Base-by-base conservation (phyloP, 768 basidiomycete genomes). In the Gyrodon lividus region DNA sequence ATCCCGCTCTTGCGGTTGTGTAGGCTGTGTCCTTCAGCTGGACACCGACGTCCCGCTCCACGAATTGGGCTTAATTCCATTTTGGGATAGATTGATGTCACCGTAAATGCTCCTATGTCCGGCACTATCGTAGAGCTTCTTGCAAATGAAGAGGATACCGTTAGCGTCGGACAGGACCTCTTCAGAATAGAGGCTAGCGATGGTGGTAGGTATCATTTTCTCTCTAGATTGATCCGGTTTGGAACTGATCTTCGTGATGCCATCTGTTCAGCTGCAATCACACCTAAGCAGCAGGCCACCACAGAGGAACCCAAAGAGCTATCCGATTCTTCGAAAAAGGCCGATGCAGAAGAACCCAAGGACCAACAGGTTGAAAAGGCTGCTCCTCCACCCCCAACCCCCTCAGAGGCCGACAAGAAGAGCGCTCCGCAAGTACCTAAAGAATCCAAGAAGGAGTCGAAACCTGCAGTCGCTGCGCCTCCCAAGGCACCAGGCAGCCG, bases 81-180 rank as follows among this genome's bases (percentile, higher is more conserved):
- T 47, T 6, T 28, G 20, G 62, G 48, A 26, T 30, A 98, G 94
- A 98, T 98, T 62, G 96, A 99, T 68, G 92, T 98, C 39, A 88
- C 93, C 5, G 95, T 99, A 49, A 99, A 97, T 66, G 91, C 96
- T 16, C 89, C 96, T 7, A 74, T 79, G 59, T 79, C 93, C 9
- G 96, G 96, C 13, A 94, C 77, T 43, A 93, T 99, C 56, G 80
- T 86, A 17, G 87, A 97, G 68, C 74, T 91, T 14, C 80, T 98
- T 26, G 93, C 87, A 39, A 81, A 79, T 37, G 96, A 98, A 71
- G 96, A 99, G 62, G 89, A 93, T 61, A 97, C 94, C 19, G 96
- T 98, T 52, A 77, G 83, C 6, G 93, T 98, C 34, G 96, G 96
- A 26, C 93, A 98, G 70, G 96, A 98, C 65, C 77, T 98, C 44